Evolutionary conservation across 352 stramenopile genomes (phyloP).

Genomic region (Globisporangium cylindrosporum): DNA sequence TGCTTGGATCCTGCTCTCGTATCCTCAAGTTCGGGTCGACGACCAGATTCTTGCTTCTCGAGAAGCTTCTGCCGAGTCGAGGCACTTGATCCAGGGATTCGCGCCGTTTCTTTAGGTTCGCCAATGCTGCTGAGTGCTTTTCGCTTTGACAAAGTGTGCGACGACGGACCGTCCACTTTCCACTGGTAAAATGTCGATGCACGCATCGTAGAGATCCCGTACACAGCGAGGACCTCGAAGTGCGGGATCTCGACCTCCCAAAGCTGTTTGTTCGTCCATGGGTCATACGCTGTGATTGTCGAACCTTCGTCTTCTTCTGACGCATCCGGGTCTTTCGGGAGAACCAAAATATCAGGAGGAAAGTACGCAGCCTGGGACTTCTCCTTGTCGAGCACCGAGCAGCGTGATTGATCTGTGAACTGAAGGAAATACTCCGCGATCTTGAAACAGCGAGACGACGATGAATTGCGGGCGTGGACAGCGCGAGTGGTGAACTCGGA

Average conservation of each 20-base stretch:
- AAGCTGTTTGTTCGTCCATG: constrained; percentile 61
- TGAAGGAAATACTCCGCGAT: constrained; percentile 86
- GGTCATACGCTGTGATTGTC: constrained; percentile 70
- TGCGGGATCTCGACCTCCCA: constrained; percentile 72
- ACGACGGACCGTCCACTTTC: constrained; percentile 69
- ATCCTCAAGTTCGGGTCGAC: background rate
- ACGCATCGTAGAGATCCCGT: constrained; percentile 48
- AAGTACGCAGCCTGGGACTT: constrained; percentile 13
- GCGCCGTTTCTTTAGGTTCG: background rate
- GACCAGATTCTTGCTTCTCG: background rate
- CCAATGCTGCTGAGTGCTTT: background rate
- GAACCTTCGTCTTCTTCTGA: constrained; percentile 54
- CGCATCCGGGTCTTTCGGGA: constrained; percentile 53
- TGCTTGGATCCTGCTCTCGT: constrained; percentile 19
- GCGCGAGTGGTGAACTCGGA: constrained; percentile 71
- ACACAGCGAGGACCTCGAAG: constrained; percentile 73
- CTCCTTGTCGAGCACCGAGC: constrained; percentile 27
- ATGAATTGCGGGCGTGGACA: constrained; percentile 59
- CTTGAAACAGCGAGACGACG: constrained; percentile 63
- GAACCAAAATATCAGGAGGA: constrained; percentile 51
- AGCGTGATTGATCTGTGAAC: constrained; percentile 55
- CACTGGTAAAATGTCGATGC: constrained; percentile 68
- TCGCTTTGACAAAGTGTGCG: constrained; percentile 20
- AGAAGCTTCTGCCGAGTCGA: constrained; percentile 7
- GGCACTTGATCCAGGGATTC: background rate